Evolutionary conservation across 148 eudicot genomes (phyloP), one percentile per base, ranked within the genome.

Genomic region (Dysphania ambrosioides): DNA sequence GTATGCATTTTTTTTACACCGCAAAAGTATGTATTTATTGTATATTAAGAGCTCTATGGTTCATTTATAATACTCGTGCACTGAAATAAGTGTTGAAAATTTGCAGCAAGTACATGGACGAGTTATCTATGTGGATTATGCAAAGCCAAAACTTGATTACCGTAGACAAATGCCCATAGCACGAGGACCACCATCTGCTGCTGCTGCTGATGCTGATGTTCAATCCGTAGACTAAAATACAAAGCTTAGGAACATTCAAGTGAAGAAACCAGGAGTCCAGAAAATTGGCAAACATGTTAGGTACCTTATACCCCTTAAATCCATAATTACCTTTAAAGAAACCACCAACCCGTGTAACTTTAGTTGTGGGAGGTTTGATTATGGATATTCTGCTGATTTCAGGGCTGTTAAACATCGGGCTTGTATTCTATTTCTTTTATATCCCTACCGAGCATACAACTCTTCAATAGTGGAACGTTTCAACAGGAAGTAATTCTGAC

Each of bases 131-230:
- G 93, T 91, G 64, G 90, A 87, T 68, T 82, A 82, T 75, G 97
- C 97, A 62, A 91, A 85, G 78, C 88, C 88, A 8, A 77, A 51
- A 55, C 18, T 74, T 27, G 30, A 77, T 36, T 75, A 62, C 67
- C 73, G 75, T 42, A 62, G 70, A 41, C 85, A 77, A 58, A 79
- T 87, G 85, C 91, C 86, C 18, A 86, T 88, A 80, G 97, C 91
- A 69, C 80, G 91, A 76, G 93, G 97, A 67, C 97, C 97, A n/a
- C 96, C 93, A 29, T 88, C 53, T 47, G 80, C 79, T 57, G 49
- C 93, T 34, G 89, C 53, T 47, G 80, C 79, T 57, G 49, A 63
- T 68, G 9, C 42, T 23, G 78, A 81, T 47, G 67, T 44, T 55
- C 72, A 70, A 62, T 49, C 38, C 30, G 41, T 8, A 6, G 15